phyloP scores from a whole-genome alignment of 176 grass and related monocot species.

The Lolium multiflorum region DNA sequence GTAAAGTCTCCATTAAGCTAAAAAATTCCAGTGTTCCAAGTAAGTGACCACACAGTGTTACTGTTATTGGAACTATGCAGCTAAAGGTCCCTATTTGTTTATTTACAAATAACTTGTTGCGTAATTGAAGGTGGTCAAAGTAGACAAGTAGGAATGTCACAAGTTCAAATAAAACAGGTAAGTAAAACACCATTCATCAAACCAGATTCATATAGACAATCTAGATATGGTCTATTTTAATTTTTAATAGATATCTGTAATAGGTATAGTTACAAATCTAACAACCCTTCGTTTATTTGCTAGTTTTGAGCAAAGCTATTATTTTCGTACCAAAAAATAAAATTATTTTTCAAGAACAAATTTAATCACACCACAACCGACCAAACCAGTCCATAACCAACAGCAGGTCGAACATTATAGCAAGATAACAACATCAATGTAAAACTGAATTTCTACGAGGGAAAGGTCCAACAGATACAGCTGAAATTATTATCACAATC shows the following conservation, averaged over 20 bases:
- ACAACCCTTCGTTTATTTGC: background rate
- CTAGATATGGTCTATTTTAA: background rate
- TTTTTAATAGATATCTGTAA: background rate
- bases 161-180: background rate
- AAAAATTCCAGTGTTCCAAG: background rate
- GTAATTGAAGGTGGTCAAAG: background rate
- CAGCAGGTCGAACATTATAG: background rate
- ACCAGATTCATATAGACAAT: background rate
- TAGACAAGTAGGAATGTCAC: background rate
- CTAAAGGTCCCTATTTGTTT: background rate
- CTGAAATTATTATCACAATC: constrained; percentile 3
- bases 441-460: background rate
- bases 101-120: background rate
- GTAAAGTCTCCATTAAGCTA: background rate
- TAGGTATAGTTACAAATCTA: background rate
- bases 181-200: background rate
- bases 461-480: background rate
- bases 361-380: background rate
- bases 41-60: background rate
- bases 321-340: background rate
- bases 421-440: background rate
- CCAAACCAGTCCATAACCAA: background rate
- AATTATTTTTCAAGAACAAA: background rate
- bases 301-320: background rate
- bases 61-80: too few species aligned